A percentile compares a stretch with the other conserved stretches of the same genome.
phyloP scores from a whole-genome alignment of 1,284 basidiomycete species.

The Termitomyces sp. region DNA sequence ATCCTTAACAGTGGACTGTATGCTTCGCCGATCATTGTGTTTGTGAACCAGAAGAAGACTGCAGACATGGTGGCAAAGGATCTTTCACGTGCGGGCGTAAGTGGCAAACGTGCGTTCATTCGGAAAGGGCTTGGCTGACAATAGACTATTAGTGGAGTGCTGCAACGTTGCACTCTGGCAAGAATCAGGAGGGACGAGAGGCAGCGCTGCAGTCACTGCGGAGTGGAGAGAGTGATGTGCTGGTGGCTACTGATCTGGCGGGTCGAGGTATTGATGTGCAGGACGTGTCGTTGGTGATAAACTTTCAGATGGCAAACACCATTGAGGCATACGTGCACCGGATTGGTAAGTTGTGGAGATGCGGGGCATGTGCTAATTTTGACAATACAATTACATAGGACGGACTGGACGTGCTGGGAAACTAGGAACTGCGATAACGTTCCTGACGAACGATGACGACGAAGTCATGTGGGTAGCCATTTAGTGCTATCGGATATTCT shows the following conservation, averaged over 20 bases:
- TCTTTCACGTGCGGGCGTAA: constrained; percentile 76
- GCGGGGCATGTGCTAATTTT: constrained; percentile 3
- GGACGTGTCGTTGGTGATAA: constrained; percentile 93
- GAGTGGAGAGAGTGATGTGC: constrained; percentile 75
- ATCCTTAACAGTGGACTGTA: constrained; percentile 84
- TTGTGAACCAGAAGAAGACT: constrained; percentile 99
- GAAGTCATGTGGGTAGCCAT: constrained; percentile 83
- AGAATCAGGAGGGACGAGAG: constrained; percentile 96
- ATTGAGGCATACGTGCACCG: constrained; percentile 98
- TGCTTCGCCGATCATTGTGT: constrained; percentile 92
- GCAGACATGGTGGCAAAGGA: constrained; percentile 96
- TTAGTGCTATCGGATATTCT: constrained; percentile 16
- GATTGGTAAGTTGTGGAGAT: constrained; percentile 60
- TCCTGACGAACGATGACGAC: constrained; percentile 92
- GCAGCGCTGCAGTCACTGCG: constrained; percentile 84
- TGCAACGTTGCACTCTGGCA: constrained; percentile 92
- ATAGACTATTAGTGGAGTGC: constrained; percentile 68
- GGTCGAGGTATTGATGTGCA: constrained; percentile 98
- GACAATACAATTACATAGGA: constrained; percentile 55
- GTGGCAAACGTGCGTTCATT: constrained; percentile 12
- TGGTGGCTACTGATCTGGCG: constrained; percentile 97
- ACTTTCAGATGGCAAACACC: constrained; percentile 93
- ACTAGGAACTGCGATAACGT: constrained; percentile 88
- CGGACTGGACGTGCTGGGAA: constrained; percentile 98
- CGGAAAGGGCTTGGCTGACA: constrained; percentile 13